Evolutionary conservation across 169 alveolate genomes (phyloP).

Genomic region (Theileria orientalis): DNA sequence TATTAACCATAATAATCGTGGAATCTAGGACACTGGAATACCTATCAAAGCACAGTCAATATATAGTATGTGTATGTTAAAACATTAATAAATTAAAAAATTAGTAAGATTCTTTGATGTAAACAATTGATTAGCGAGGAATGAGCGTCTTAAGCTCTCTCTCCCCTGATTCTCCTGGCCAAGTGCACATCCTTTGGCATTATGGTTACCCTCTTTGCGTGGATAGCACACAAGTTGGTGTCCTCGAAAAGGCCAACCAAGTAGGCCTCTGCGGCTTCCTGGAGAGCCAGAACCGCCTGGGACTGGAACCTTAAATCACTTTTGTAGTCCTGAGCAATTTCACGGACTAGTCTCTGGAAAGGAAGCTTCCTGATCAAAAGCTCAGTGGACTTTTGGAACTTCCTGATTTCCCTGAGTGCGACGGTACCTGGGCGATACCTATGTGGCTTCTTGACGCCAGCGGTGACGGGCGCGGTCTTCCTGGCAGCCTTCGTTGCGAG

Average conservation of each 20-base stretch:
- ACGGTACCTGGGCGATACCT: slow-evolving; percentile 99
- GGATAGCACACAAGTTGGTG: slow-evolving; percentile 99
- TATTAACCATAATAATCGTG: too few relatives aligned
- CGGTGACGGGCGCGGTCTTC: slow-evolving; percentile 95
- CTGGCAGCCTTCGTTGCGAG: slow-evolving; percentile 98
- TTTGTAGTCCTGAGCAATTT: slow-evolving; percentile 92
- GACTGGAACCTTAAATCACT: slow-evolving; percentile 92
- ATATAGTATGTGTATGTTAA: too few relatives aligned
- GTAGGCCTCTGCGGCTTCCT: slow-evolving; percentile 99
- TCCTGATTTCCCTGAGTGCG: slow-evolving; percentile 97
- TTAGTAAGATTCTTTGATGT: too few relatives aligned
- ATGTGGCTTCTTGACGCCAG: slow-evolving; percentile 97
- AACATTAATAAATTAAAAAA: too few relatives aligned
- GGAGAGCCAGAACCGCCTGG: slow-evolving; percentile 93
- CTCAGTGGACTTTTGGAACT: slow-evolving; percentile 93
- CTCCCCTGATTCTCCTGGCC: slow-evolving; percentile 99
- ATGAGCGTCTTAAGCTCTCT: slow-evolving; percentile 77
- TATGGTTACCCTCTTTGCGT: slow-evolving; percentile 99
- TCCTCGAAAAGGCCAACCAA: slow-evolving; percentile 98
- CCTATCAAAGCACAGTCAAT: too few relatives aligned
- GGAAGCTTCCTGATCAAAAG: slow-evolving; percentile 94
- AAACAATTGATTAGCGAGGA: not conserved
- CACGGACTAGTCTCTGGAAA: slow-evolving; percentile 95
- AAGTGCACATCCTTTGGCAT: slow-evolving; percentile 99
- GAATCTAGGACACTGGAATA: too few relatives aligned